Conservation (phyloP, 441 rosid species). For the Iberis amara region DNA sequence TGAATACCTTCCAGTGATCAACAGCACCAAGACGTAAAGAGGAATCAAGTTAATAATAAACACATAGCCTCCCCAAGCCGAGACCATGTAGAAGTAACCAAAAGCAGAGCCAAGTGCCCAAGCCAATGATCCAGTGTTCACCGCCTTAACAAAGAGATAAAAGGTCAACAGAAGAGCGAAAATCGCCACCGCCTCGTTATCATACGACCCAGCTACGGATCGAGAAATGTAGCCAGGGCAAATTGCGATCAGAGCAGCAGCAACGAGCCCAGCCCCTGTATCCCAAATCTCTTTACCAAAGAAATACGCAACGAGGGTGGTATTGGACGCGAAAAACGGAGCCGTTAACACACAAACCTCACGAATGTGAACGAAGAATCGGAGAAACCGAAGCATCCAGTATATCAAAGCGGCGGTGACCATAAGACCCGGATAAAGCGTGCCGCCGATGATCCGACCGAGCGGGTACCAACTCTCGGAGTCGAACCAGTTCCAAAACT, state of each 20-base stretch:
- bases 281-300: constrained; percentile 98
- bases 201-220: constrained; percentile 91
- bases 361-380: constrained; percentile 83
- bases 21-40: constrained; percentile 79
- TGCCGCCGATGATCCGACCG: constrained; percentile 90
- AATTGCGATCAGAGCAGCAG: constrained; percentile 78
- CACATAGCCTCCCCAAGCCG: constrained; percentile 98
- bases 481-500: constrained; percentile 99
- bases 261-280: constrained; percentile 85
- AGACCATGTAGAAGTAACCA: constrained; percentile 96
- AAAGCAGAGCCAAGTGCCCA: constrained; percentile 91
- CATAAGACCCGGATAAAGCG: constrained; percentile 95
- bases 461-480: constrained; percentile 96
- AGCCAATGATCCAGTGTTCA: constrained; percentile 79
- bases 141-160: constrained; percentile 88
- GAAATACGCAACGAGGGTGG: constrained; percentile 89
- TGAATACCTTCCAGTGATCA: constrained; percentile 87
- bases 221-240: constrained; percentile 94
- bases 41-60: constrained; percentile 92
- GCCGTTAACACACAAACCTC: constrained; percentile 97
- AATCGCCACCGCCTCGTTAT: constrained; percentile 88
- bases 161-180: constrained; percentile 79
- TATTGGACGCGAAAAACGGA: constrained; percentile 89
- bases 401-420: constrained; percentile 83
- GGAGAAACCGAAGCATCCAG: constrained; percentile 60